Base-by-base conservation (phyloP, 2,329 filamentous ascomycete genomes). In the Venturia carpophila region DNA sequence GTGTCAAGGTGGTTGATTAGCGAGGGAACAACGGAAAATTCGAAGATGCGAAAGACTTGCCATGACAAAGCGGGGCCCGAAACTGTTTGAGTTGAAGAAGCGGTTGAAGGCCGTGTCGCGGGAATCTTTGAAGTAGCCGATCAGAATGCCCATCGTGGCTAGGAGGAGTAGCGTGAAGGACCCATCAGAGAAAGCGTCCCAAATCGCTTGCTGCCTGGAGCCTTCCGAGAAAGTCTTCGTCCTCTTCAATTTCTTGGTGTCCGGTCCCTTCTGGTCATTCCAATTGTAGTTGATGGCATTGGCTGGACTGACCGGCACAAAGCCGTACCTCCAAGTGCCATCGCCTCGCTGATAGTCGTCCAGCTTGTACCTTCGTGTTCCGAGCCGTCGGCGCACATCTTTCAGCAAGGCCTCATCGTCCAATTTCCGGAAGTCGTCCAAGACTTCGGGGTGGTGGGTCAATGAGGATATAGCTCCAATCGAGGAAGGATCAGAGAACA, bases 31-130 rank as follows among this genome's bases (percentile, higher is more conserved):
- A n/a, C n/a, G n/a, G n/a, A 17, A 5, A 52, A 15, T 10, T 27
- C 15, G 9, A 41, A 17, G n/a, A 27, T 5, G 9, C 30, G 47
- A 58, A 49, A 64, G 13, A 27, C 43, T 30, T 21, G 56, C 42
- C 64, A 67, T 66, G 13, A 66, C 19, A 17, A 67, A 67, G 3
- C 60, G 41, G 3, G 65, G 64, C 6, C 66, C 66, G 41, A 67
- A 67, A 13, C 30, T 34, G 27, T 64, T 61, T 15, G 41, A 27
- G 24, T 66, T 66, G 56, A 67, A 66, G 30, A 67, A 67, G 34
- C 39, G 42, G 19, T 66, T 64, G 47, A 66, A 67, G 24, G 39
- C 58, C 11, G 9, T 60, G 24, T 66, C 61, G 30, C 42, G 17
- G 15, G 34, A 61, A 24, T 64, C 58, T 39, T 63, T 62, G 56